phyloP scores from a whole-genome alignment of 805 yeast species.

The Sugiyamaella americana region DNA sequence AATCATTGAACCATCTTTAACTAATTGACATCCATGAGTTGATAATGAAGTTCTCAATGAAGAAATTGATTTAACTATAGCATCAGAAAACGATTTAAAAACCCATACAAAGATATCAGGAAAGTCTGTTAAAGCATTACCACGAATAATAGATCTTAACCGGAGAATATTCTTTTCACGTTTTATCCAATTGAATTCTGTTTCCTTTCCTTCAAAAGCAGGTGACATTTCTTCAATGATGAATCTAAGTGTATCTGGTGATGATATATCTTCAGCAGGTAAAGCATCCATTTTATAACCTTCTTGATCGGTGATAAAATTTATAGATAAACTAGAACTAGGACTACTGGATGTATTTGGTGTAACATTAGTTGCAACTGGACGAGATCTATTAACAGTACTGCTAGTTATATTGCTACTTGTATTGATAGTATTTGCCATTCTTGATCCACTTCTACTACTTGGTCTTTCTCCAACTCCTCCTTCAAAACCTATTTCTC shows the following conservation, averaged over 20 bases:
- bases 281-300: constrained; percentile 39
- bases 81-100: constrained; percentile 44
- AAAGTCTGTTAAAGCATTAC: constrained; percentile 41
- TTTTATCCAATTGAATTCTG: constrained; percentile 77
- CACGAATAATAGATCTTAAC: constrained; percentile 56
- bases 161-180: constrained; percentile 59
- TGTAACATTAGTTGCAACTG: constrained; percentile 1
- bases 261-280: constrained; percentile 29
- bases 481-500: constrained; percentile 28
- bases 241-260: constrained; percentile 28
- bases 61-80: constrained; percentile 55
- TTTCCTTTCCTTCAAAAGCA: constrained; percentile 65
- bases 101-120: constrained; percentile 34
- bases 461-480: not conserved
- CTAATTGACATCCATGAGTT: constrained; percentile 64
- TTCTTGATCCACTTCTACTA: not conserved
- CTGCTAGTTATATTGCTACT: not conserved
- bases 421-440: not conserved
- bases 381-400: not conserved
- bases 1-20: constrained; percentile 49
- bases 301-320: constrained; percentile 23
- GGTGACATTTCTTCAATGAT: constrained; percentile 29
- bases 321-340: constrained; percentile 7
- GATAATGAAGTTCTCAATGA: constrained; percentile 85
- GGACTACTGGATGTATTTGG: not conserved